Evolutionary conservation across 306 rosid species (phyloP).

Genomic region (cucumber (Cucumis sativus)): DNA sequence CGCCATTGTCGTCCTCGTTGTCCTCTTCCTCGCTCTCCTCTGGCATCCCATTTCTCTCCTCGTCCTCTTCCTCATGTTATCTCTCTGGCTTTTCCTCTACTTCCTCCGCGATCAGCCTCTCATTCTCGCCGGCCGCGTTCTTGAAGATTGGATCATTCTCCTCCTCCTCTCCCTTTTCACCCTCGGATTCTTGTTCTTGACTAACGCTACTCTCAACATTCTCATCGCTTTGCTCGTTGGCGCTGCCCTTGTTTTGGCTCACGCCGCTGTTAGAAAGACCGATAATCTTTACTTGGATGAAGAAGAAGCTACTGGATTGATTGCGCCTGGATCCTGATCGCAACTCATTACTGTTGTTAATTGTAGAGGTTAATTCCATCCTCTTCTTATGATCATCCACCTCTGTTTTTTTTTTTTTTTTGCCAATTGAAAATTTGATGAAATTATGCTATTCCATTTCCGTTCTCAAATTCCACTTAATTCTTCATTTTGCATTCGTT

Average conservation of each 20-base stretch:
- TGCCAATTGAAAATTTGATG: neutral
- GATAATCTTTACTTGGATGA: slow-evolving; percentile 50
- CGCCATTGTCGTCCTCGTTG: slow-evolving; percentile 32
- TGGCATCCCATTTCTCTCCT: slow-evolving; percentile 87
- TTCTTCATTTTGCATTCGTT: neutral
- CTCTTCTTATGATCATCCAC: neutral
- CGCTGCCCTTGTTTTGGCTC: slow-evolving; percentile 22
- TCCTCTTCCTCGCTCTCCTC: slow-evolving; percentile 58
- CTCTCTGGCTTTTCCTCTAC: slow-evolving; percentile 71
- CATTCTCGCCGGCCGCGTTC: slow-evolving; percentile 21
- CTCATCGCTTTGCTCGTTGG: slow-evolving; percentile 32
- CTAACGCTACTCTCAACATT: slow-evolving; percentile 49
- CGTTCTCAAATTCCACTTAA: neutral
- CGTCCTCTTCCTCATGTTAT: slow-evolving; percentile 41
- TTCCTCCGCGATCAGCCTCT: slow-evolving; percentile 86
- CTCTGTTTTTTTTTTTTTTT: neutral
- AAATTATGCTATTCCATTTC: neutral
- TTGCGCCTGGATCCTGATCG: slow-evolving; percentile 19
- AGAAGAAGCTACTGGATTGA: slow-evolving; percentile 36
- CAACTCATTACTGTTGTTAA: neutral
- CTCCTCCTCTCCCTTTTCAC: slow-evolving; percentile 39
- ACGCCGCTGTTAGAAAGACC: slow-evolving; percentile 46
- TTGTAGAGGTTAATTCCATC: neutral
- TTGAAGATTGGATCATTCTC: slow-evolving; percentile 61
- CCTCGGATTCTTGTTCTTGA: slow-evolving; percentile 43